Base-by-base conservation (phyloP, 352 stramenopile species). In the Globisporangium camurandrum region DNA sequence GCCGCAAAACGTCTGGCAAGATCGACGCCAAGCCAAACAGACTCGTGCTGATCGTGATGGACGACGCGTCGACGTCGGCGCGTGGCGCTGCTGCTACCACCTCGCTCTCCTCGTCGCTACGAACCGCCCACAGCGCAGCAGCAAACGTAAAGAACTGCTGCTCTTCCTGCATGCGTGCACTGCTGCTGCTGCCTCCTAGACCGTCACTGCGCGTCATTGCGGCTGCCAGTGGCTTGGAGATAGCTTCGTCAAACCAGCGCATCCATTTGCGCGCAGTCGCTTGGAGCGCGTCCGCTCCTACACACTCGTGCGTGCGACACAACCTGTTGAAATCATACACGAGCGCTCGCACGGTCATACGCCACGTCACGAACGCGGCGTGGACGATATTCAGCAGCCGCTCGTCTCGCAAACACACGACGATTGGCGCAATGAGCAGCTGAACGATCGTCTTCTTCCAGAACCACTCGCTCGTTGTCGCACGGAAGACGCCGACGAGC, bases 301-400 rank as follows among this genome's bases (percentile, higher is more conserved):
- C 30, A 16, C 8, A 8, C 9, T 0, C 57, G 19, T 2, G 34
- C 42, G 23, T 52, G 19, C 7, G 46, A 12, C 30, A 16, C 9
- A 75, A 72, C 2, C 34, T 45, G 31, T 77, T 84, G 49, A 86
- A 88, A 28, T 81, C 67, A 27, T 71, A 49, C 0, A 84, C 62
- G 5, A 69, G 62, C 3, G 76, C 56, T 1, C 2, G 46, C 11
- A 83, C 57, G 27, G 84, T 66, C 27, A 55, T 69, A 31, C 49
- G 48, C 74, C 77, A 88, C 12, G 64, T 76, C 3, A 51, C n/a
- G 48, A 83, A 71, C 19, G 64, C 61, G 11, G 70, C 63, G 51
- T 85, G 61, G 14, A 78, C 49, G 20, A 88, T 56, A 20, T 75
- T 88, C 12, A 68, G 27, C 28, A 72, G 47, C 30, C 55, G 41